phyloP scores from a whole-genome alignment of 345 rosid genomes.

The Heritiera fomes region DNA sequence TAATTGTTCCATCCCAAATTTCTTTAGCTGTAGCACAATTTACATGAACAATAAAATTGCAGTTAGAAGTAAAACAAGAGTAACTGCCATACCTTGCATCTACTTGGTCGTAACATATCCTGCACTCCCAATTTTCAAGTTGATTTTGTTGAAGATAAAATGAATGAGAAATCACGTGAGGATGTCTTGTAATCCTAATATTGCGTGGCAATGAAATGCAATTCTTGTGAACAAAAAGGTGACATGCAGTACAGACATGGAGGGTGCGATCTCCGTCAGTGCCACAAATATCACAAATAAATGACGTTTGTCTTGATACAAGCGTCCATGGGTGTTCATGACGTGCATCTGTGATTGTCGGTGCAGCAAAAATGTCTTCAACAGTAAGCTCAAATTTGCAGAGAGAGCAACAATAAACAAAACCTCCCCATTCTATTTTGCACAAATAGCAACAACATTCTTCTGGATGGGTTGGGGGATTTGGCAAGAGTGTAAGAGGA shows the following conservation, averaged over 20 bases:
- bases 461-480: too few relatives aligned
- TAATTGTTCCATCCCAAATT: slow-evolving; percentile 17
- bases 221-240: not conserved
- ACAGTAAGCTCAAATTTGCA: not conserved
- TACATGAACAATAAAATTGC: slow-evolving; percentile 22
- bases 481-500: too few relatives aligned
- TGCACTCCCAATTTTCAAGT: not conserved
- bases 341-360: not conserved
- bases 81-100: slow-evolving; percentile 19
- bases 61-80: not conserved
- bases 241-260: too few relatives aligned
- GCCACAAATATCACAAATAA: slow-evolving; percentile 28
- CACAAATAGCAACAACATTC: too few relatives aligned
- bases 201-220: slow-evolving; percentile 8
- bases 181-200: slow-evolving; percentile 5
- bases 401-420: too few relatives aligned
- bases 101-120: slow-evolving; percentile 14
- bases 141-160: too few relatives aligned
- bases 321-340: not conserved
- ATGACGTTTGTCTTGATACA: not conserved
- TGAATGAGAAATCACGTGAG: not conserved
- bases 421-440: too few relatives aligned
- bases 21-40: slow-evolving; percentile 20
- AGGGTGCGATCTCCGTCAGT: not conserved
- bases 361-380: not conserved